Conservation (phyloP, 78 protist genomes). For the Cavenderia fasciculata region DNA sequence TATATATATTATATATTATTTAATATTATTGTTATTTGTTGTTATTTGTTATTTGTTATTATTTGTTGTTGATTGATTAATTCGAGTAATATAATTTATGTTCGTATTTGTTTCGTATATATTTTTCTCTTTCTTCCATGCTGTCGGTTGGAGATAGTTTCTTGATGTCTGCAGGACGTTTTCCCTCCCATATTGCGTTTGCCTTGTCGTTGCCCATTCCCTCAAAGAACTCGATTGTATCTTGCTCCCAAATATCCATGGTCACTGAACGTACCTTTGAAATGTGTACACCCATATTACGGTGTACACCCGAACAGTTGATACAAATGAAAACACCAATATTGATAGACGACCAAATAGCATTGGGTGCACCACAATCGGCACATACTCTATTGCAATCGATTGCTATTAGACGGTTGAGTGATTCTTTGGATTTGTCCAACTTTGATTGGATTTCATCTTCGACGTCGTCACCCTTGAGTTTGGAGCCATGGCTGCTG, state of each 20-base stretch:
- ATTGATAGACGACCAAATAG: conserved; percentile 86
- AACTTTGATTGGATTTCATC: conserved; percentile 42
- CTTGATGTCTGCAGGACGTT: conserved; percentile 26
- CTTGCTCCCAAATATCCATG: conserved; percentile 77
- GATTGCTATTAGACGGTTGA: conserved; percentile 2
- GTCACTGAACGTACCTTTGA: conserved; percentile 85
- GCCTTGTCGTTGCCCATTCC: conserved; percentile 77
- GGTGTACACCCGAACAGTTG: conserved; percentile 88
- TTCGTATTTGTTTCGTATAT: conserved; percentile 62
- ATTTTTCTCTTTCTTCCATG: conserved; percentile 58
- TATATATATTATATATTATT: too few relatives aligned
- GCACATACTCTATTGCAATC: conserved; percentile 61
- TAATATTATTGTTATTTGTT: background rate
- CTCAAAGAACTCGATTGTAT: conserved; percentile 15
- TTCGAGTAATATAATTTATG: conserved; percentile 51
- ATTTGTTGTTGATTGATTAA: too few relatives aligned
- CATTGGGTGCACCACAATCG: conserved; percentile 78
- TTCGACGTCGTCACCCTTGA: conserved; percentile 50
- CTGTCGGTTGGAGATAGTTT: conserved; percentile 15
- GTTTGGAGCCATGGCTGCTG: background rate
- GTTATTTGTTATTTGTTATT: background rate
- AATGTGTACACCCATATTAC: conserved; percentile 88
- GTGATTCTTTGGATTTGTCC: conserved; percentile 40
- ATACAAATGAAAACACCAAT: conserved; percentile 87
- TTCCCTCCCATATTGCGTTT: conserved; percentile 47